A percentile compares a stretch with the other conserved stretches of the same genome.
Evolutionary conservation across 2,329 filamentous ascomycete species (phyloP).

Genomic region (Chaetomium olivaceum): DNA sequence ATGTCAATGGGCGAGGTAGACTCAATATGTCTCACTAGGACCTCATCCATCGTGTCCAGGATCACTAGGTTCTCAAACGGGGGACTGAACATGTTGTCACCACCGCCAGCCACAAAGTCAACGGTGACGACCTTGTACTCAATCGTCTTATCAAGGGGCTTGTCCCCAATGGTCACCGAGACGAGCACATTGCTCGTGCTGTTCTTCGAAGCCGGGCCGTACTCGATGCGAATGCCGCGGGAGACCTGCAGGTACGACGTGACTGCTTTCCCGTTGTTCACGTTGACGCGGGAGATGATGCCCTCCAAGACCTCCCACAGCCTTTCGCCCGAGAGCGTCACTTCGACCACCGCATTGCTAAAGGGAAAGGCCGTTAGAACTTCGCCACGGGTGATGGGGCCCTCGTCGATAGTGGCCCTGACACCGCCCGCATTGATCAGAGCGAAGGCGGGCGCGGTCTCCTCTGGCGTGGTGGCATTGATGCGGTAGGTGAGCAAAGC

Average conservation of each 20-base stretch:
- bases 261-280: conserved; percentile 53
- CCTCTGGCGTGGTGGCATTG: conserved; percentile 47
- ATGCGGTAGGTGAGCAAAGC: conserved; percentile 63
- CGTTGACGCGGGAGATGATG: conserved; percentile 55
- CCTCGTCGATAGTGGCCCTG: conserved; percentile 62
- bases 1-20: conserved; percentile 43
- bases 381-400: conserved; percentile 62
- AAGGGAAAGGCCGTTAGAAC: conserved; percentile 67
- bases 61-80: conserved; percentile 40
- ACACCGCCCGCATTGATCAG: conserved; percentile 66
- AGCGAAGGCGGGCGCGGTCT: conserved; percentile 53
- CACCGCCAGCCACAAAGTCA: conserved; percentile 63
- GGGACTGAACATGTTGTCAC: conserved; percentile 57
- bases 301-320: conserved; percentile 62
- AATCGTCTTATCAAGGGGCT: conserved; percentile 46
- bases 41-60: conserved; percentile 53
- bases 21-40: conserved; percentile 47
- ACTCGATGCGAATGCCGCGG: conserved; percentile 56
- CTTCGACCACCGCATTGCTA: conserved; percentile 63
- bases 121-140: conserved; percentile 61
- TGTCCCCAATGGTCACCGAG: conserved; percentile 51
- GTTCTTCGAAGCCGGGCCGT: conserved; percentile 52
- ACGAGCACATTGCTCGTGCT: conserved; percentile 52
- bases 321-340: conserved; percentile 53
- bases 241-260: conserved; percentile 64